These are phyloP conservation scores for Penicillium samsonianum DNA, from an alignment of 495 filamentous ascomycete species.

Conservation along the genomic window DNA sequence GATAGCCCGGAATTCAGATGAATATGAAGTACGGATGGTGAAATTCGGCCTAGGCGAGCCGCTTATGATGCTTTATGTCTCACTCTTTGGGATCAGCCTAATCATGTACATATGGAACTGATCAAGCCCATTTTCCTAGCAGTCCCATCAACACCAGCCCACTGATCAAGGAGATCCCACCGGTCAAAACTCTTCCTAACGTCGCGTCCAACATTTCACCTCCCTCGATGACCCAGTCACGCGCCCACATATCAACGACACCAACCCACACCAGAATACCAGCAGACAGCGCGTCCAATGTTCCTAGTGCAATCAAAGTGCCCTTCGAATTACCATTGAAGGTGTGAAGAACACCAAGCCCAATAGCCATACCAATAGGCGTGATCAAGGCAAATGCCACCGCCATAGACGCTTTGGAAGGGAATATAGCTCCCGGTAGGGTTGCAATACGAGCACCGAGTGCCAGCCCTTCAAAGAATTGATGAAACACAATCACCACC, in stretches of 20 bases:
- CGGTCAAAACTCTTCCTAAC: constrained; percentile 33
- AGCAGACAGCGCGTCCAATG: constrained; percentile 48
- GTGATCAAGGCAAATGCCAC: constrained; percentile 43
- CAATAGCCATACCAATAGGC: constrained; percentile 49
- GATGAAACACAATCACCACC: constrained; percentile 74
- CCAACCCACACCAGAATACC: constrained; percentile 51
- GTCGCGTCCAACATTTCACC: constrained; percentile 42
- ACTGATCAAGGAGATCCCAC: constrained; percentile 34
- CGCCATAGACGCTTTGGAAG: constrained; percentile 43
- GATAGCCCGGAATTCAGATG: background rate
- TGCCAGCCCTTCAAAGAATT: constrained; percentile 67
- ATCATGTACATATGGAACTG: background rate
- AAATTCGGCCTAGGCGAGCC: background rate
- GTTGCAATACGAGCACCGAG: constrained; percentile 74
- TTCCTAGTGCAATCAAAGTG: constrained; percentile 44
- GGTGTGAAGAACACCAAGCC: constrained; percentile 42
- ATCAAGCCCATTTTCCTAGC: constrained; percentile 49
- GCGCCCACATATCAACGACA: constrained; percentile 47
- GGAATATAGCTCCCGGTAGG: constrained; percentile 52
- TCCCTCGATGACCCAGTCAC: constrained; percentile 49
- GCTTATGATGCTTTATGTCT: background rate
- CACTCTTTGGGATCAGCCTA: background rate
- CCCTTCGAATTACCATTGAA: constrained; percentile 41
- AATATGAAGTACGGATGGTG: background rate
- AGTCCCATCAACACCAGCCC: constrained; percentile 45